These are phyloP conservation scores for Elongisporangium undulatum DNA, from an alignment of 352 stramenopile species.

Conservation along the genomic window DNA sequence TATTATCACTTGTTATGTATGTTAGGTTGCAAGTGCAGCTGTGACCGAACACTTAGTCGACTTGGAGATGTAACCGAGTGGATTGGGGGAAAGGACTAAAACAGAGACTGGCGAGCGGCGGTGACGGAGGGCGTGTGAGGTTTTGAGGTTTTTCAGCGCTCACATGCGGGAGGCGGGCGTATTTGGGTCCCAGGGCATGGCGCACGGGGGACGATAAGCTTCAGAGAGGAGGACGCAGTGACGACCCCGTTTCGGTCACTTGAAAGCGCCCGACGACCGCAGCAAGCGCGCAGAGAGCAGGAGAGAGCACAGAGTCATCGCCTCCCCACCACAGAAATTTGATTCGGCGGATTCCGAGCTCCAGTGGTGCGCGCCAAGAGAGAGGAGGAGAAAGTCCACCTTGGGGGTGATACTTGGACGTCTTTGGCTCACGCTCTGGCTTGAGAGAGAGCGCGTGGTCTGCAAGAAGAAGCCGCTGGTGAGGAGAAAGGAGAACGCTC, in stretches of 20 bases:
- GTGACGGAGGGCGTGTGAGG: neutral
- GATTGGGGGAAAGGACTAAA: neutral
- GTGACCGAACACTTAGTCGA: neutral
- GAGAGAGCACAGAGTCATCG: neutral
- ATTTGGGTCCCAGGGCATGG: neutral
- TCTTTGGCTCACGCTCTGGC: neutral
- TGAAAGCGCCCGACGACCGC: neutral
- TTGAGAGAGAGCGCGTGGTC: neutral
- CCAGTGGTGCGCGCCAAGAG: neutral
- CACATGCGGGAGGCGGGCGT: neutral
- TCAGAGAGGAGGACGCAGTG: neutral
- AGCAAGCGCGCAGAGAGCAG: neutral
- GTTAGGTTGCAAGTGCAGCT: neutral
- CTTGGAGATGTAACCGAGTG: neutral
- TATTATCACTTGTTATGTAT: too few species aligned
- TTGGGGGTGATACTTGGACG: neutral
- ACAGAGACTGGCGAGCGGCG: neutral
- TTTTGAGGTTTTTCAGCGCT: slow-evolving; percentile 1
- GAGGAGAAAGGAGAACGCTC: neutral
- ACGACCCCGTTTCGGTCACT: neutral
- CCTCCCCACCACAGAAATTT: neutral
- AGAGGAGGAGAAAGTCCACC: neutral
- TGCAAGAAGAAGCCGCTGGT: neutral
- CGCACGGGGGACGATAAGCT: neutral
- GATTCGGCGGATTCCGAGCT: neutral